Conservation (phyloP, 1,284 basidiomycete species). For the Leccinum pachyderme region DNA sequence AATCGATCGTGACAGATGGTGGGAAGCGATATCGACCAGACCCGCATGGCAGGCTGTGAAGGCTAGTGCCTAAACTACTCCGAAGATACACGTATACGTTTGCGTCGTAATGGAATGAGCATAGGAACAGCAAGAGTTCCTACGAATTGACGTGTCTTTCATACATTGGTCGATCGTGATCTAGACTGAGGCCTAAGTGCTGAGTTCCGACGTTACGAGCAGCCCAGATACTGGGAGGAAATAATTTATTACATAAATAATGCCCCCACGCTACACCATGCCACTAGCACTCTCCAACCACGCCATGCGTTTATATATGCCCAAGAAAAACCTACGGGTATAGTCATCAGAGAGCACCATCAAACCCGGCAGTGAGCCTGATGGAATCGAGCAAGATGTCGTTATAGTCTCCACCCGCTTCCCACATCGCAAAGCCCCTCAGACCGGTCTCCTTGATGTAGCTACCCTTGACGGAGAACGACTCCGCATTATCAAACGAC, state of each 20-base stretch:
- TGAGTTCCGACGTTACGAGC: no score
- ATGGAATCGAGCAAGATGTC: constrained; percentile 54
- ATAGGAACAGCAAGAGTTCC: neutral
- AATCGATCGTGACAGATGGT: constrained; percentile 34
- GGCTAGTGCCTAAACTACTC: constrained; percentile 19
- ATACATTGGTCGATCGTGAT: no score
- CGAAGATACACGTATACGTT: neutral
- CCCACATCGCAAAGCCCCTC: constrained; percentile 56
- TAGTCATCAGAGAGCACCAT: neutral
- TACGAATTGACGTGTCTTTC: neutral
- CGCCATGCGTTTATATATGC: neutral
- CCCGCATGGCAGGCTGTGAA: constrained; percentile 40
- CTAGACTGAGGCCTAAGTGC: no score
- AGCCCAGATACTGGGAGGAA: no score
- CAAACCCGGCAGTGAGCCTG: constrained; percentile 34
- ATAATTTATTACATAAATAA: no score
- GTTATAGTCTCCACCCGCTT: constrained; percentile 52
- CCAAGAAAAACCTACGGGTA: neutral
- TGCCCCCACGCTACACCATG: no score
- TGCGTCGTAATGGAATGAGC: neutral
- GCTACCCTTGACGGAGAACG: constrained; percentile 56
- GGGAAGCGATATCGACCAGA: constrained; percentile 35
- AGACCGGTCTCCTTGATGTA: constrained; percentile 46
- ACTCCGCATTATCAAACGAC: constrained; percentile 37
- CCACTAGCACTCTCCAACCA: neutral